Evolutionary conservation across 2,329 filamentous ascomycete genomes (phyloP), one percentile per base, ranked within the genome.

Genomic region (Aspergillus nomiae): DNA sequence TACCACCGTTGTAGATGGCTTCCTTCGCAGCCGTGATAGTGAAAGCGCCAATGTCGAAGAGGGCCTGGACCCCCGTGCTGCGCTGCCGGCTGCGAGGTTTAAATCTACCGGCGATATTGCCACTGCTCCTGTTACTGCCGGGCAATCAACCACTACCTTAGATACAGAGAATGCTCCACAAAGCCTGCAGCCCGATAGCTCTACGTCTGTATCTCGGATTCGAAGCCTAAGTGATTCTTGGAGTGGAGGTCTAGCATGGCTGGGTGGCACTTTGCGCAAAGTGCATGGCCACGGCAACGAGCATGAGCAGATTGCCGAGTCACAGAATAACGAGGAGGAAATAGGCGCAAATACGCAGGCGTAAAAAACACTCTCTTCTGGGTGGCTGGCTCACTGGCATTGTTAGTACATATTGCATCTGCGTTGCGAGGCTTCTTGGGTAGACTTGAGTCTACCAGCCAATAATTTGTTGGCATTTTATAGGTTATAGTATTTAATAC

Each of bases 141-240:
- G 66, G 9, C 62, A 65, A 6, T 70, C 69, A 3, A 75, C 67
- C 2, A 68, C 73, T 19, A 70, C 59, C 8, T 57, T 71, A 3
- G 64, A 70, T 12, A 63, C 69, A 1, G 68, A 64, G 26, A 46
- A 65, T 4, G 56, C 67, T n/a, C 51, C 54, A 28, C 30, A 48
- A 14, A 63, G 58, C 30, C 64, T 62, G 12, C 26, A 64, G 11
- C 58, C 67, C 10, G 65, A 71, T 38, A 67, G 72, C 50, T 41
- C 45, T 8, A 67, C 69, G 24, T 65, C 63, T 7, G 24, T 67
- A 3, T 70, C 65, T 12, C 73, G 75, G 19, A 65, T 77, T 8
- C 74, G 76, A 60, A 78, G 76, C 58, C 65, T 78, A 12, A 78
- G 76, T 60, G 76, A 78, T 63, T 77, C 76, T 2, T 75, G 74